Base-by-base conservation (phyloP, 352 stramenopile genomes). In the Phytopythium aichiense region DNA sequence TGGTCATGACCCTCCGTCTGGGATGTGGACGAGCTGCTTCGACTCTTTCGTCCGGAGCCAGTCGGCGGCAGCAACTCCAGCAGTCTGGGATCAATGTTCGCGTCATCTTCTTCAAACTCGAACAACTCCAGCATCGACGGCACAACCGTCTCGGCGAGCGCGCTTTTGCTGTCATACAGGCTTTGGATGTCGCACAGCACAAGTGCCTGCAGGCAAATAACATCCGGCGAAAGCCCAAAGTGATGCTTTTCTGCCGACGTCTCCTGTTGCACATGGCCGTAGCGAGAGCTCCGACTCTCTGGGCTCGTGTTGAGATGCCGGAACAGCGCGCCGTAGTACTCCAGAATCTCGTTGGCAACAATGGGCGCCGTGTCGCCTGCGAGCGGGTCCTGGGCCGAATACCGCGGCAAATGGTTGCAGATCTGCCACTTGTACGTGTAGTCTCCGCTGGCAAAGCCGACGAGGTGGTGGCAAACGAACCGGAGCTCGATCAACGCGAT, bases 391-490 rank as follows among this genome's bases (percentile, higher is more conserved):
- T 79, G 60, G 2, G 74, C 63, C 9, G 71, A 65, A 13, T 88
- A 84, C 0, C 63, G 53, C 4, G 75, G 78, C 15, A 87, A 66
- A 50, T 90, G 78, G 33, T 87, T 86, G 50, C 77, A 91, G 20
- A 93, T 68, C 57, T 92, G 83, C 87, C 87, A 95, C 23, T 75
- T 73, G 68, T 94, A 92, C 54, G 71, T 68, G 43, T 87, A 81
- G 31, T 84, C 72, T 18, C 59, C 68, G n/a, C 69, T 81, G 9
- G 79, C 71, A 55, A 91, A 89, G 3, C 77, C 74, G 7, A 84
- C 74, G 51, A 93, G 72, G 37, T 95, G 84, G 49, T 95, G 87
- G 38, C 79, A 89, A 4, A 93, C 87, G 35, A 91, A 95, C 13
- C 87, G 81, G 4, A 93, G 73, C 60, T 95, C 87, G 46, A 94